Conservation (phyloP, 1,284 basidiomycete species). For the Quambalaria eucalypti region DNA sequence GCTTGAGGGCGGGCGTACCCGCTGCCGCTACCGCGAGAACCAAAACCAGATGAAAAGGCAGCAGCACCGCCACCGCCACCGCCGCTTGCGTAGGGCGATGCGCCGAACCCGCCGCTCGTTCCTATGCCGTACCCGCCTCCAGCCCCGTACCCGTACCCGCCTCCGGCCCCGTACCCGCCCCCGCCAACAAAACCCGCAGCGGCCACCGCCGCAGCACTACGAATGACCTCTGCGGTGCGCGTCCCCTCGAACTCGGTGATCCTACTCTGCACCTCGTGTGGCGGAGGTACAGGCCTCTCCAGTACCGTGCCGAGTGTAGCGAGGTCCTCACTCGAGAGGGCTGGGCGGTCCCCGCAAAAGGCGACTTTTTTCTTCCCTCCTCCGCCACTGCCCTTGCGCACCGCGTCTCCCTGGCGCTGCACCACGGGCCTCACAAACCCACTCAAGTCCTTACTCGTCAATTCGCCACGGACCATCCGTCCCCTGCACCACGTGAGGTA, state of each 20-base stretch:
- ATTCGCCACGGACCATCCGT: slow-evolving; percentile 24
- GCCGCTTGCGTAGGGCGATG: not conserved
- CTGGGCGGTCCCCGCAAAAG: slow-evolving; percentile 14
- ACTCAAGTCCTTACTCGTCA: slow-evolving; percentile 16
- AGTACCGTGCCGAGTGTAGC: slow-evolving; percentile 13
- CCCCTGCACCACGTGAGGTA: slow-evolving; percentile 53
- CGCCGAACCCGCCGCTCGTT: not conserved
- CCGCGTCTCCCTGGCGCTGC: slow-evolving; percentile 2
- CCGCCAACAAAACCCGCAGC: not conserved
- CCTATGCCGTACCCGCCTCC: slow-evolving; percentile 8
- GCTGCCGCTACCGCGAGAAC: not conserved
- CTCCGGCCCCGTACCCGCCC: not conserved
- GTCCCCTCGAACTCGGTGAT: not conserved
- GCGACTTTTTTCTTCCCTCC: slow-evolving; percentile 6
- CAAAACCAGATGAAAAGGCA: not conserved
- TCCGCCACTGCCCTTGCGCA: slow-evolving; percentile 9
- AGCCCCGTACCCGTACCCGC: slow-evolving; percentile 12
- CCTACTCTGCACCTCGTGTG: slow-evolving; percentile 3
- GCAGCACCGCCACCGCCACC: not conserved
- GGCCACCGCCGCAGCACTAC: not conserved
- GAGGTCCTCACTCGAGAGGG: slow-evolving; percentile 6
- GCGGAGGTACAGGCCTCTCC: slow-evolving; percentile 5
- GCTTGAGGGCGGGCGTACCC: not conserved
- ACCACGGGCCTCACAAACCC: slow-evolving; percentile 19
- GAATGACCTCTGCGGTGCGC: not conserved